Base-by-base conservation (phyloP, 495 filamentous ascomycete species). In the Lophiostoma macrostomum region DNA sequence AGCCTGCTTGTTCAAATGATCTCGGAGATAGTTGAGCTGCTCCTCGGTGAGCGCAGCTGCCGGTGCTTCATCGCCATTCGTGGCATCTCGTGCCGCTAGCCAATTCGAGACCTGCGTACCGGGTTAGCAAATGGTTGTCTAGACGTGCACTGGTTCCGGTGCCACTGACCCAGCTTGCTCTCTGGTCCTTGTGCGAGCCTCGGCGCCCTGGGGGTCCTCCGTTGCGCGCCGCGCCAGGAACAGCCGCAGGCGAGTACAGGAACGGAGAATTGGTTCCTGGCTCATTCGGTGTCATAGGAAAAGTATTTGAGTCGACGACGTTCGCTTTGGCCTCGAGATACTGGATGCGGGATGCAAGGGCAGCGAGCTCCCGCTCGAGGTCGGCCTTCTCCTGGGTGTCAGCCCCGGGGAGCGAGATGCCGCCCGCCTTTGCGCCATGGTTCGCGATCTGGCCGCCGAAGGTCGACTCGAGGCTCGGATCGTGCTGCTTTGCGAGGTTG, bases 1-100 rank as follows among this genome's bases (percentile, higher is more conserved):
- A 25, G 75, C 73, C 62, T 77, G 74, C 47, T 69, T 71, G 50
- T 77, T 73, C 50, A 77, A 65, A 56, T 76, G 74, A 46, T 74
- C 70, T 39, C 72, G 71, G 29, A 77, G 53, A 40, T 70, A 69
- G 16, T 69, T 67, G 20, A 76, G 68, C 53, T 76, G 74, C 58
- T 75, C 67, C 39, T 71, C 68, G 14, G 67, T 71, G 43, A 71
- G 64, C 31, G 65, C 60, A 1, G 65, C 61, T 4, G 65, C 43
- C 13, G 60, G 56, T 19, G 56, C 20, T 11, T 63, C 31, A 12
- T 71, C 64, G 35, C 57, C 53, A 43, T 67, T 16, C 13, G 23
- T 66, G 4, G 50, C 29, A 14, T 65, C 67, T 41, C 58, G 58
- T 14, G 61, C 56, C 5, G 68, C 60, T 16, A 71, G 59, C 47